A percentile compares a stretch with the other conserved stretches of the same genome.
Evolutionary conservation across 306 rosid species (phyloP).

Genomic region (Chamaecrista fasciculata): DNA sequence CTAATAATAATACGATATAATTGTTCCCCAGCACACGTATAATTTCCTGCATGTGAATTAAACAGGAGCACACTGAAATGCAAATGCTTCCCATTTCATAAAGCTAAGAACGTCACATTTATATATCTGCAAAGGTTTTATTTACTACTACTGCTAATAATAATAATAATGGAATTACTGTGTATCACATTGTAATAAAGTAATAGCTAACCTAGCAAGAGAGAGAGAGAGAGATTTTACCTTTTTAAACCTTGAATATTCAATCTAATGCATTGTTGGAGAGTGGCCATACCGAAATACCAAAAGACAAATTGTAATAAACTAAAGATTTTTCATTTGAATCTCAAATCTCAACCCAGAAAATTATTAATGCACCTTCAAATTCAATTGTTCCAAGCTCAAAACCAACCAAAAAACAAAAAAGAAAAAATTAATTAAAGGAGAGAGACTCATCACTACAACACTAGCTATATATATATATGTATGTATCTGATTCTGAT

Average conservation of each 20-base stretch:
- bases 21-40: constrained; percentile 30
- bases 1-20: constrained; percentile 11
- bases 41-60: constrained; percentile 44
- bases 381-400: no score
- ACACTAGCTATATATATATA: no score
- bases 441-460: constrained; percentile 9
- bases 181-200: constrained; percentile 28
- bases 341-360: no score
- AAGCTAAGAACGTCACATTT: constrained; percentile 54
- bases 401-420: constrained; percentile 32
- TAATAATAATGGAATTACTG: constrained; percentile 26
- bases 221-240: constrained; percentile 35
- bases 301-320: constrained; percentile 19
- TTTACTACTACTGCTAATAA: no score
- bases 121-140: constrained; percentile 37
- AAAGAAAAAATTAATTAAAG: constrained; percentile 19
- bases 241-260: constrained; percentile 46
- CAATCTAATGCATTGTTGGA: constrained; percentile 55
- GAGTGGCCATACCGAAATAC: constrained; percentile 32
- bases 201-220: no score
- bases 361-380: constrained; percentile 52
- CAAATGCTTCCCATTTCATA: constrained; percentile 40
- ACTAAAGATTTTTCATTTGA: no score
- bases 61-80: constrained; percentile 37
- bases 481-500: no score